Conservation (phyloP, 2,329 filamentous ascomycete genomes). For the Fusarium napiforme region DNA sequence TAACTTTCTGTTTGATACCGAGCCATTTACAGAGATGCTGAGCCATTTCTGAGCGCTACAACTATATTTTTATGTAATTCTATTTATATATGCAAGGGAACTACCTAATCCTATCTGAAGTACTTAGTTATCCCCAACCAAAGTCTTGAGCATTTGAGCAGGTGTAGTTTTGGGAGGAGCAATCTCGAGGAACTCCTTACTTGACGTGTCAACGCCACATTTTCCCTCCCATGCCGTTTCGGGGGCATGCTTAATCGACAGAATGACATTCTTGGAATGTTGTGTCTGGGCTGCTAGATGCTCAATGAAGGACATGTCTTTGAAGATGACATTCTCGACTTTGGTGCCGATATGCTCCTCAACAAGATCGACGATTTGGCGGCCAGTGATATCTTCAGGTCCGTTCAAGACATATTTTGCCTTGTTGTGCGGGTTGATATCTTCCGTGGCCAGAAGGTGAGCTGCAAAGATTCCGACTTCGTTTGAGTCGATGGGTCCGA, state of each 20-base stretch:
- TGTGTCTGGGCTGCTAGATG: background rate
- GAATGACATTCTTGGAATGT: background rate
- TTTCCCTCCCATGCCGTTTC: background rate
- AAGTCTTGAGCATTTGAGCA: background rate
- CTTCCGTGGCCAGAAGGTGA: accelerated
- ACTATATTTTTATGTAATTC: accelerated
- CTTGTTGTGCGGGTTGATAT: accelerated
- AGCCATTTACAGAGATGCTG: background rate
- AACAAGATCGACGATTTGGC: background rate
- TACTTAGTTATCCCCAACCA: background rate
- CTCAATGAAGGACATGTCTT: background rate
- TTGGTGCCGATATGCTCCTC: background rate
- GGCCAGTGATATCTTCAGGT: background rate
- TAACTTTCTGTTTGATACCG: conserved; percentile 6
- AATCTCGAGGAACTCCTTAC: background rate
- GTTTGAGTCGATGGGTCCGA: background rate
- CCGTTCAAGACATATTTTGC: background rate
- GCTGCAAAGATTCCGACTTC: background rate
- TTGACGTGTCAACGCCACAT: background rate
- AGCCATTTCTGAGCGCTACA: background rate
- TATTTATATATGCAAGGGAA: accelerated
- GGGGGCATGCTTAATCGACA: accelerated
- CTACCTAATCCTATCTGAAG: accelerated
- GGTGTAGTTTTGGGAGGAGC: background rate
- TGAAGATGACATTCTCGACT: background rate